Evolutionary conservation across 2,329 filamentous ascomycete genomes (phyloP).

Genomic region (Apiospora aurea): DNA sequence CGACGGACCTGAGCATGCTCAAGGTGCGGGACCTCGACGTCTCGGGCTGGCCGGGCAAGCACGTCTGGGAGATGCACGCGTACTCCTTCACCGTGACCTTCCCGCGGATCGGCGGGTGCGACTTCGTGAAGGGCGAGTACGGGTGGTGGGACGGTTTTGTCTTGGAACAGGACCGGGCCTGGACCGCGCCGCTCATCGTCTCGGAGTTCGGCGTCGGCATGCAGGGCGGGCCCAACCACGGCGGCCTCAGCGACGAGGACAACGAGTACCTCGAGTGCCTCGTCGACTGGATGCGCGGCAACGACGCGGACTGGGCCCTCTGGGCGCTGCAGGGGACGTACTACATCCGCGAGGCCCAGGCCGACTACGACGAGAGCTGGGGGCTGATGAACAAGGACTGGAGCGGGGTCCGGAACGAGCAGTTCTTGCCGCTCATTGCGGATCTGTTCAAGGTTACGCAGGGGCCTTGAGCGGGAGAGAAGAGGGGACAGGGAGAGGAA

Average conservation of each 20-base stretch:
- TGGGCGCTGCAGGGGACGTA: conserved; percentile 67
- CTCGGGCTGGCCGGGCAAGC: conserved; percentile 55
- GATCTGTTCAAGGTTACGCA: conserved; percentile 50
- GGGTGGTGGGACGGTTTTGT: conserved; percentile 60
- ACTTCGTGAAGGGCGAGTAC: conserved; percentile 50
- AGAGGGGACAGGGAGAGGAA: background rate
- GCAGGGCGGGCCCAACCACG: conserved; percentile 49
- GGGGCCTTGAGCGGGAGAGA: conserved; percentile 41
- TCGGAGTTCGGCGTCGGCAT: conserved; percentile 66
- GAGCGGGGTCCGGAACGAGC: conserved; percentile 48
- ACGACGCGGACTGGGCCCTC: conserved; percentile 66
- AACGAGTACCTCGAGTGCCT: conserved; percentile 59
- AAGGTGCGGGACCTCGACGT: conserved; percentile 50
- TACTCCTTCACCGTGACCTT: conserved; percentile 63
- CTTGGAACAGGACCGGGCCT: conserved; percentile 52
- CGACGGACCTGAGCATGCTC: conserved; percentile 59
- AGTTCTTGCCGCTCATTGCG: conserved; percentile 43
- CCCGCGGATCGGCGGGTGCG: conserved; percentile 51
- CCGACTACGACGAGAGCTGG: conserved; percentile 61
- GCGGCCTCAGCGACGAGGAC: conserved; percentile 54
- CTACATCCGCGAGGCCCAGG: conserved; percentile 58
- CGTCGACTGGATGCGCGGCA: conserved; percentile 57
- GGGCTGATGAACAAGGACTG: conserved; percentile 56
- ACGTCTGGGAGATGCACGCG: conserved; percentile 67
- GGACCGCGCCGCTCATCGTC: conserved; percentile 62